These are phyloP conservation scores for Endocalyx cinctus DNA, from an alignment of 2,329 filamentous ascomycete genomes.

Conservation along the genomic window DNA sequence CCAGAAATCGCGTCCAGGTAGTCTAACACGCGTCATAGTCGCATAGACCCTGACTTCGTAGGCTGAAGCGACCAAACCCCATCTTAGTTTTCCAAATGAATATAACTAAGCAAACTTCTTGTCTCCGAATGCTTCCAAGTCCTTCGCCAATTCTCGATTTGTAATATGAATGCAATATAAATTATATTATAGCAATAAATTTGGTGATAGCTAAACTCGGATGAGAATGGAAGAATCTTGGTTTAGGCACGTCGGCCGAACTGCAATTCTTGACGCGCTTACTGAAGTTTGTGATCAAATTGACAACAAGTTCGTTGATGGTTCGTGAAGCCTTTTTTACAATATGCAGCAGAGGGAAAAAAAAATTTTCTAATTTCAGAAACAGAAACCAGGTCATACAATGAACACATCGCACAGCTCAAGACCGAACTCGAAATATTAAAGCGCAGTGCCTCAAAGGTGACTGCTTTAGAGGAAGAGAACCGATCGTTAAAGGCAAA, in stretches of 20 bases:
- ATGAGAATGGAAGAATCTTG: slow-evolving; percentile 30
- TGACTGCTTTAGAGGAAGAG: slow-evolving; percentile 35
- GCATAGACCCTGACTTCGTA: too few relatives aligned
- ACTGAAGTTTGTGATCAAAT: slow-evolving; percentile 20
- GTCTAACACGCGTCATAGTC: too few relatives aligned
- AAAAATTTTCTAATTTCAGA: not conserved
- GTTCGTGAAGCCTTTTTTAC: slow-evolving; percentile 12
- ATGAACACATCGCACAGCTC: slow-evolving; percentile 19
- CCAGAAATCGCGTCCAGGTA: too few relatives aligned
- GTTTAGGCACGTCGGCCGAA: slow-evolving; percentile 23
- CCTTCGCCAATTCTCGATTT: too few relatives aligned
- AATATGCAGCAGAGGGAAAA: not conserved
- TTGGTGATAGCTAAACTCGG: too few relatives aligned
- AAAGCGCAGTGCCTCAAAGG: slow-evolving; percentile 24
- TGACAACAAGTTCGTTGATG: slow-evolving; percentile 18
- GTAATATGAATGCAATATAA: too few relatives aligned
- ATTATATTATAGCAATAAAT: too few relatives aligned
- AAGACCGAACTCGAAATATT: slow-evolving; percentile 31
- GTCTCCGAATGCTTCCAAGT: too few relatives aligned
- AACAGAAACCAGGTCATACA: slow-evolving; percentile 4
- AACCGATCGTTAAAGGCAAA: slow-evolving; percentile 37
- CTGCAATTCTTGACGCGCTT: slow-evolving; percentile 23
- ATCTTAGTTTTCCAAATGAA: too few relatives aligned
- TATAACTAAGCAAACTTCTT: too few relatives aligned
- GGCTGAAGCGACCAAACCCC: too few relatives aligned